Evolutionary conservation across 2,329 filamentous ascomycete genomes (phyloP), one percentile per base, ranked within the genome.

Genomic region (Aspergillus sclerotialis): DNA sequence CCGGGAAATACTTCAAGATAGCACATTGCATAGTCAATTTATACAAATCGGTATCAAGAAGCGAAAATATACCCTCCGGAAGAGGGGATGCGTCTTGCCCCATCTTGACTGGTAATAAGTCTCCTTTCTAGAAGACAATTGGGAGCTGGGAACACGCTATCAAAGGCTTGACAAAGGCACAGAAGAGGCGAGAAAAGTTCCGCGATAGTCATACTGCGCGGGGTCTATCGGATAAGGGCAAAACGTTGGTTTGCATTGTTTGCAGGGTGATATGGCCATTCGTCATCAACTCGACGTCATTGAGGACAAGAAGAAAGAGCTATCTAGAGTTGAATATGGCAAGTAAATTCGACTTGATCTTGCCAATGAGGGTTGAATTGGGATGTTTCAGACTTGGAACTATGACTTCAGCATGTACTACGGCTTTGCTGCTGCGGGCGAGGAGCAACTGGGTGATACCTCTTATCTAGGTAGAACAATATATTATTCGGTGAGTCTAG

Each of bases 21-120:
- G 88, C 88, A 58, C 85, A 94, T 81, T 98, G 92, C 92, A 98
- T 98, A 13, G 92, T 98, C 63, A 98, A 67, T 65, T 98, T 98
- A 76, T 95, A 98, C 41, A 98, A 64, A 59, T 83, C 79, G 11
- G 84, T 90, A 55, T 92, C 85, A 35, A 92, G 71, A 55, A 92
- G 82, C 54, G 84, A 90, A 53, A 80, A 84, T 55, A 90, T 78
- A 33, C 84, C 85, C 64, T 85, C 83, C 4, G 83, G 52, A 27
- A 42, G 39, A 45, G 52, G 37, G 32, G 49, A 40, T 18, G 30
- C 40, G 33, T 49, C 45, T 36, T 56, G 43, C 37, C 39, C 44
- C 58, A 61, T 61, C 32, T 16, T 48, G 43, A 17, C 15, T 33
- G 5, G 23, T 29, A 19, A 15, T 35, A 17, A 9, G 13, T 10